phyloP scores from a whole-genome alignment of 2,329 filamentous ascomycete genomes.

The Alternaria arborescens region DNA sequence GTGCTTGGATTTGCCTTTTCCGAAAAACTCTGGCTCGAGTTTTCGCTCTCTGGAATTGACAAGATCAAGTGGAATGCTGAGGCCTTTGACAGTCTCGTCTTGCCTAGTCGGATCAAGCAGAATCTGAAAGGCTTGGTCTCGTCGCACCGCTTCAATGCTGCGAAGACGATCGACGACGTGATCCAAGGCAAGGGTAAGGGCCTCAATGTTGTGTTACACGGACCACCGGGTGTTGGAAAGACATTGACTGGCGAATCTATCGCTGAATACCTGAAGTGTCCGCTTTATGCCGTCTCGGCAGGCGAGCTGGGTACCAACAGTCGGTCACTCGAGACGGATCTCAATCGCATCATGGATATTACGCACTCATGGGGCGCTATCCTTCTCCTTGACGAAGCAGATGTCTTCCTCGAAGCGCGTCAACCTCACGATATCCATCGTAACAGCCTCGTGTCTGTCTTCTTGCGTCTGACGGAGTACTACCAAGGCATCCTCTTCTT shows the following conservation, averaged over 20 bases:
- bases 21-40: constrained; percentile 91
- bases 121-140: constrained; percentile 82
- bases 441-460: constrained; percentile 86
- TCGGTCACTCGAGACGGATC: constrained; percentile 74
- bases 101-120: constrained; percentile 69
- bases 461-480: constrained; percentile 86
- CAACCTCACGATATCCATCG: constrained; percentile 84
- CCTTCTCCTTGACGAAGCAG: constrained; percentile 79
- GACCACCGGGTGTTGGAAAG: constrained; percentile 84
- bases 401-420: constrained; percentile 73
- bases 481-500: constrained; percentile 91
- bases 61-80: constrained; percentile 86
- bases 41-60: constrained; percentile 78
- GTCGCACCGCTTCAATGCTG: constrained; percentile 82
- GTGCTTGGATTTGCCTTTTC: constrained; percentile 87
- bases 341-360: constrained; percentile 86
- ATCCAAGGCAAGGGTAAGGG: constrained; percentile 82
- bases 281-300: constrained; percentile 82
- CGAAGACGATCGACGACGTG: constrained; percentile 80
- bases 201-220: constrained; percentile 79
- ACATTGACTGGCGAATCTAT: constrained; percentile 89
- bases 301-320: constrained; percentile 82
- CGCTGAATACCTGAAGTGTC: constrained; percentile 80
- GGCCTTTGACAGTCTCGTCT: constrained; percentile 82
- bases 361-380: constrained; percentile 88